Evolutionary conservation across 2,329 filamentous ascomycete genomes (phyloP).

Genomic region (Fusarium sp.): DNA sequence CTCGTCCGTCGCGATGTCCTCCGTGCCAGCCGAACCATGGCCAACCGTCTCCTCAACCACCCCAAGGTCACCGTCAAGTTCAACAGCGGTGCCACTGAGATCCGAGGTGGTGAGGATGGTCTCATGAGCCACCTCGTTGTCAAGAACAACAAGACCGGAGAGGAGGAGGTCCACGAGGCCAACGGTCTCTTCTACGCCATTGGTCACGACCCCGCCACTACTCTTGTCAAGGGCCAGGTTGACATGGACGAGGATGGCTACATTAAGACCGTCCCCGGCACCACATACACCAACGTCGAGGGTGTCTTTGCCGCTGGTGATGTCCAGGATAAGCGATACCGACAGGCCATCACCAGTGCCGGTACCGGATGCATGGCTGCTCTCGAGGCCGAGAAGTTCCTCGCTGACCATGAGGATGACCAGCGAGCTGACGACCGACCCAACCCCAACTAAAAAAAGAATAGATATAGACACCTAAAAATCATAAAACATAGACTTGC

Average conservation of each 20-base stretch:
- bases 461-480: conserved; percentile 22
- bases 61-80: conserved; percentile 92
- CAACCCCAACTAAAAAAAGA: conserved; percentile 26
- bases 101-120: conserved; percentile 85
- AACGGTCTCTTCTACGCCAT: conserved; percentile 98
- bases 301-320: conserved; percentile 98
- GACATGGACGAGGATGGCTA: conserved; percentile 92
- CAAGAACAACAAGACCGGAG: conserved; percentile 80
- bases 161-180: conserved; percentile 85
- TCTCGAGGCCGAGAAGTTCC: conserved; percentile 93
- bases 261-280: conserved; percentile 88
- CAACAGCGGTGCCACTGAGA: conserved; percentile 83
- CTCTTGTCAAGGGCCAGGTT: conserved; percentile 90
- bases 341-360: conserved; percentile 97
- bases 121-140: conserved; percentile 90
- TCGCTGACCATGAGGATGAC: conserved; percentile 75
- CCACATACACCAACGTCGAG: conserved; percentile 85
- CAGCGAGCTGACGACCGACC: conserved; percentile 27
- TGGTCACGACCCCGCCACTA: conserved; percentile 92
- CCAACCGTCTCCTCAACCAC: conserved; percentile 81
- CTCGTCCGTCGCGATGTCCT: conserved; percentile 89
- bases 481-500: conserved; percentile 36
- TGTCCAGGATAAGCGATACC: conserved; percentile 98
- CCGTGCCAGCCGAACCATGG: conserved; percentile 92
- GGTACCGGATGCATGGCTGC: conserved; percentile 96